Evolutionary conservation across 2,329 filamentous ascomycete genomes (phyloP), one percentile per base, ranked within the genome.

Genomic region (Dactylonectria macrodidyma): DNA sequence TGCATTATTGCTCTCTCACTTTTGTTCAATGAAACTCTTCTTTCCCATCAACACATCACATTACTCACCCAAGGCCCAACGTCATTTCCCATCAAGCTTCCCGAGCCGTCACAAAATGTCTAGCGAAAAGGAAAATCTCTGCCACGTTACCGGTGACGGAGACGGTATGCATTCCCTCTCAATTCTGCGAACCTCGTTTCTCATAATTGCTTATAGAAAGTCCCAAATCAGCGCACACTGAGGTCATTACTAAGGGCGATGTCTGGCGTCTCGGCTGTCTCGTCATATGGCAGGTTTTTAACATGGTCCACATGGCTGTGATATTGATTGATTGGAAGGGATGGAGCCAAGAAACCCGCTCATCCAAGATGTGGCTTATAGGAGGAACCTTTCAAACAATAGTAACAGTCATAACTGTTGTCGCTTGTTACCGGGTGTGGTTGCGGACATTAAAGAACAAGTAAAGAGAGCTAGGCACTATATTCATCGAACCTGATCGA

Each of bases 291-390:
- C 52, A 56, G n/a, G 5, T 56, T 6, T 38, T 56, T 3, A 56
- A 56, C 52, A 56, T 56, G 52, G 12, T 56, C n/a, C 41, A 56
- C 12, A 41, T 56, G 52, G 34, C 33, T 11, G 33, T 22, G 52
- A 56, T 41, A 6, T 26, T 56, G 52, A 5, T 11, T 24, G 16
- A 38, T 34, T 56, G 52, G 52, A 56, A 56, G 34, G 52, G 52
- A 9, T 56, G 52, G 52, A 12, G 11, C 8, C n/a, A 56, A 6
- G 52, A 56, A 24, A 41, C 4, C 19, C 16, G 52, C n/a, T 38
- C 52, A 6, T 44, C 34, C 34, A 56, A 41, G 19, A 34, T 33
- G 12, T 56, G 52, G 52, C 6, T 56, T 22, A 56, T 56, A 7
- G 52, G 12, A 5, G 52, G 52, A 24, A 38, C 34, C 8, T 24